phyloP scores from a whole-genome alignment of 306 rosid species.

The Hippophae rhamnoides region DNA sequence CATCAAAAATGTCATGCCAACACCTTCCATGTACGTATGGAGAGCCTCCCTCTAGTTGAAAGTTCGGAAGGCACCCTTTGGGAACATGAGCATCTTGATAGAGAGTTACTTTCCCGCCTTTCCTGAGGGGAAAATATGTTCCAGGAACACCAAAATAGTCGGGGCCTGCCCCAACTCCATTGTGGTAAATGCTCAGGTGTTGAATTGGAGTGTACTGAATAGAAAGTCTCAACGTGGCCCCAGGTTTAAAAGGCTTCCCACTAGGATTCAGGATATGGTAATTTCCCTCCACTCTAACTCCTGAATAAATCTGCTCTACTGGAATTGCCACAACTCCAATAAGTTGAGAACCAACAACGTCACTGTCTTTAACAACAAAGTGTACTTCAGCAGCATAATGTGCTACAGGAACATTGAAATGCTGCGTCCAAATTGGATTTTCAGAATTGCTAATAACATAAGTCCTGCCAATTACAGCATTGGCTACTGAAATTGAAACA shows the following conservation, averaged over 20 bases:
- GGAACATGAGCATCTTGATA: conserved; percentile 97
- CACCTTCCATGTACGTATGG: conserved; percentile 72
- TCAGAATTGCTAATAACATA: conserved; percentile 85
- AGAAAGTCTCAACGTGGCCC: conserved; percentile 61
- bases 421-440: conserved; percentile 85
- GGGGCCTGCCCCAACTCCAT: conserved; percentile 91
- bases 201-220: conserved; percentile 79
- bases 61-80: conserved; percentile 59
- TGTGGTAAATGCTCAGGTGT: conserved; percentile 48
- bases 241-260: conserved; percentile 86
- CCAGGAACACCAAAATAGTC: conserved; percentile 78
- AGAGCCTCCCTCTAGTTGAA: conserved; percentile 54
- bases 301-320: conserved; percentile 56
- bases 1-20: conserved; percentile 76
- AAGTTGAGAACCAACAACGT: conserved; percentile 84
- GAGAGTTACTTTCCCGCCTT: conserved; percentile 73
- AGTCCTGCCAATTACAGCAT: conserved; percentile 88
- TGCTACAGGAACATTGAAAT: conserved; percentile 79
- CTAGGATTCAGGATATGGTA: conserved; percentile 54
- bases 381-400: conserved; percentile 74
- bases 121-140: conserved; percentile 87
- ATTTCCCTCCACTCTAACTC: conserved; percentile 58
- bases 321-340: conserved; percentile 79
- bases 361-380: conserved; percentile 86
- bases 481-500: conserved; percentile 52